Base-by-base conservation (phyloP, 768 basidiomycete genomes). In the Gautieria morchelliformis region DNA sequence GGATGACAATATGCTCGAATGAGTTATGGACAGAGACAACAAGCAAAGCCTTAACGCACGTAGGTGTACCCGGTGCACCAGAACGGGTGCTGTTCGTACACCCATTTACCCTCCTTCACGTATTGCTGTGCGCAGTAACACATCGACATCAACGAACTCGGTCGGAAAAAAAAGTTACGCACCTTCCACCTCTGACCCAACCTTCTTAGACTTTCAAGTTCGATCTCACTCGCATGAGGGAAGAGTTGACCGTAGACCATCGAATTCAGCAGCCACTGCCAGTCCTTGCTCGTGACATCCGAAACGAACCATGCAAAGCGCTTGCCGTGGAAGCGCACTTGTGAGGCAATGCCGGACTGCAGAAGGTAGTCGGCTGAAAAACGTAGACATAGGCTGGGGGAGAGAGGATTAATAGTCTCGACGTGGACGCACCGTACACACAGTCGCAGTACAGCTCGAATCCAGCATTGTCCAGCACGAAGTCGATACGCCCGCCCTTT, bases 11-110 rank as follows among this genome's bases (percentile, higher is more conserved):
- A 9, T 9, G 8, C 14, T 14, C 35, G 35, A 37, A 37, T 58
- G 22, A 35, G 54, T 9, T 46, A 11, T 56, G 27, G 35, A 24
- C 0, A 4, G 5, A 37, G 17, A 6, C 12, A 59, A 59, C 19
- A 33, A 37, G 27, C 35, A 37, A 14, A 2, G 35, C 9, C 8
- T 2, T 37, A 5, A 71, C 65, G 49, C 62, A 68, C 71, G 75
- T 83, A 95, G 40, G 92, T 94, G 73, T 90, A 94, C 6, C 93
- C 93, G 19, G 91, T 90, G 69, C 90, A 93, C 90, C 90, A 93
- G 77, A 90, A 93, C 10, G 89, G 87, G 63, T 93, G 92, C 64
- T 92, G 87, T 69, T 96, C 93, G 68, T 94, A 95, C 35, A 92
- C 82, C 90, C 91, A 95, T 73, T 82, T 90, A 39, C 91, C 90